phyloP scores from a whole-genome alignment of 148 eudicot genomes.

The Silene latifolia region DNA sequence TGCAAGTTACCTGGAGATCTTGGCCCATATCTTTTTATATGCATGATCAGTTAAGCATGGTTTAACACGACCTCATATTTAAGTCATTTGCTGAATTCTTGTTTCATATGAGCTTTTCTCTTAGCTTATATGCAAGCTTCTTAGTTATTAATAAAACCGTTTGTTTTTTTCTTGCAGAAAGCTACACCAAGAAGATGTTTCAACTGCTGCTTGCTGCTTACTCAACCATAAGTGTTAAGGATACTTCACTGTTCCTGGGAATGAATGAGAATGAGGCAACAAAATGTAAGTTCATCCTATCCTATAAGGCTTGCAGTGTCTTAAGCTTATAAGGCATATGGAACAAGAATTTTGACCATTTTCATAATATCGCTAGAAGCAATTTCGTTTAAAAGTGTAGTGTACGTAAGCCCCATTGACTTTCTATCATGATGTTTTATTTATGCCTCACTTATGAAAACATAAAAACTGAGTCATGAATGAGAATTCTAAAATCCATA shows the following conservation, averaged over 20 bases:
- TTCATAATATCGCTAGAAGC: too few relatives aligned
- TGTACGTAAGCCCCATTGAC: too few relatives aligned
- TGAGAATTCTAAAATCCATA: too few relatives aligned
- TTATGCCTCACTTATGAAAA: too few relatives aligned
- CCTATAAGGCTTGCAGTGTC: not conserved
- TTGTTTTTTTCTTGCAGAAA: constrained; percentile 40
- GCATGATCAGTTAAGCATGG: not conserved
- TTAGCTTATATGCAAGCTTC: not conserved
- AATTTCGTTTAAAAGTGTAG: too few relatives aligned
- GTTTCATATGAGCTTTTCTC: not conserved
- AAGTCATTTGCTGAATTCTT: not conserved
- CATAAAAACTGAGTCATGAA: too few relatives aligned
- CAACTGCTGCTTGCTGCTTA: constrained; percentile 73
- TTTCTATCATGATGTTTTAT: too few relatives aligned
- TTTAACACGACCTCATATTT: not conserved
- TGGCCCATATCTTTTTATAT: not conserved
- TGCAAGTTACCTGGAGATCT: not conserved
- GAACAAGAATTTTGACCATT: too few relatives aligned
- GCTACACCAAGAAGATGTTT: constrained; percentile 81
- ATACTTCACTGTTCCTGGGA: constrained; percentile 75
- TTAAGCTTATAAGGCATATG: too few relatives aligned
- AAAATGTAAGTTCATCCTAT: constrained; percentile 48
- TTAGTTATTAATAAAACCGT: not conserved
- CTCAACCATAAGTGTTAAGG: constrained; percentile 79
- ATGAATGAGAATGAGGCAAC: constrained; percentile 73